Base-by-base conservation (phyloP, 495 filamentous ascomycete genomes). In the Amorphotheca resinae region DNA sequence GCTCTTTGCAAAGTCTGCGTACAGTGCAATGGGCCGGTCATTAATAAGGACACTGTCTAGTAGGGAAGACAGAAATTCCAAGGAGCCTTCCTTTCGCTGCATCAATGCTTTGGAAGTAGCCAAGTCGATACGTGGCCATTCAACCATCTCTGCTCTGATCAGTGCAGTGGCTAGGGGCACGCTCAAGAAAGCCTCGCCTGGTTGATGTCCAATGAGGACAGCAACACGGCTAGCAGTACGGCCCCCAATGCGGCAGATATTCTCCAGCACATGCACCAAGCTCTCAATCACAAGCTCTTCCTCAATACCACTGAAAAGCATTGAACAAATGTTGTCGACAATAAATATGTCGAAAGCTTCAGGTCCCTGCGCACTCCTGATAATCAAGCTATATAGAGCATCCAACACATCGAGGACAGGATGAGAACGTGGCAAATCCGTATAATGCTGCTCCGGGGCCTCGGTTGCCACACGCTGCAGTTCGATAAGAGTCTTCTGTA, bases 1-100 rank as follows among this genome's bases (percentile, higher is more conserved):
- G 59, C 78, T 93, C 44, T 73, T 74, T 9, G 84, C 80, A 60
- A 95, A 94, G 63, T 96, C 89, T 3, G 87, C 74, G 50, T 84
- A 77, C 31, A 95, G 65, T 1, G 80, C 82, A 14, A 79, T 65
- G 0, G 85, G 82, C 40, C 76, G 72, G 32, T 88, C 80, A 53
- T 73, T 82, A 40, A 93, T 72, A 2, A 95, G 64, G 12, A 87
- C 72, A 21, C 80, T 72, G 53, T 87, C 79, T 56, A 94, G 66
- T 11, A 96, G 61, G 25, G 73, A 72, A 11, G 77, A 74, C 16
- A 96, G 67, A 50, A 93, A 80, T 38, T 85, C 75, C 11, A 95
- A 56, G 2, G 84, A 82, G 16, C 64, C 67, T 8, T 71, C 66
- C 39, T 83, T 83, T 46, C 78, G 77, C 33, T 77, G 68, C 16